Percentiles rank a stretch among this genome's conserved stretches.
Evolutionary conservation across 495 filamentous ascomycete genomes (phyloP).

Genomic region (Xylaria curta): DNA sequence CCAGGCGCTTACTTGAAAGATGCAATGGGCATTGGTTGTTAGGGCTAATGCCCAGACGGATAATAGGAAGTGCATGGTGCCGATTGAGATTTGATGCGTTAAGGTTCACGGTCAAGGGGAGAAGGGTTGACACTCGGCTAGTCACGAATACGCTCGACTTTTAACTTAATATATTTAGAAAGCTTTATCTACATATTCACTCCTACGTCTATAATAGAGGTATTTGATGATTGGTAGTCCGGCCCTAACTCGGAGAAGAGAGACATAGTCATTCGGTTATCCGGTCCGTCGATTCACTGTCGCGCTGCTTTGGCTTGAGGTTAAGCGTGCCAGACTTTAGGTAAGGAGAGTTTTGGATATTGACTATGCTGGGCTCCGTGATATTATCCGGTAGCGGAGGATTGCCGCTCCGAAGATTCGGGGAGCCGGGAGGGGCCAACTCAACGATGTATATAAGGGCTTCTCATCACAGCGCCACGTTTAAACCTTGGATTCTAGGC

Average conservation of each 20-base stretch:
- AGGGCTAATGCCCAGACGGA: neutral
- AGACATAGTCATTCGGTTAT: neutral
- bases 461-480: neutral
- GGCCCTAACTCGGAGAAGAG: neutral
- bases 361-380: neutral
- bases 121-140: neutral
- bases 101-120: neutral
- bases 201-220: neutral
- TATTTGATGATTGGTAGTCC: neutral
- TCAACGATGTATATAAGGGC: neutral
- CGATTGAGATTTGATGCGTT: neutral
- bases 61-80: neutral
- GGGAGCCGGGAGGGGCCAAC: neutral
- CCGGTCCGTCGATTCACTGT: neutral
- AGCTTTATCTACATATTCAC: neutral
- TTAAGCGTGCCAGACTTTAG: neutral
- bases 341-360: neutral
- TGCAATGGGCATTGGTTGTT: neutral
- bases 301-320: neutral
- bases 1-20: neutral
- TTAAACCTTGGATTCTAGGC: neutral
- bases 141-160: neutral
- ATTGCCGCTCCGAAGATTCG: constrained; percentile 2
- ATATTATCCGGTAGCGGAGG: constrained; percentile 1
- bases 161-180: neutral